Evolutionary conservation across 2,329 filamentous ascomycete genomes (phyloP), one percentile per base, ranked within the genome.

Genomic region (Pezicula carpinea): DNA sequence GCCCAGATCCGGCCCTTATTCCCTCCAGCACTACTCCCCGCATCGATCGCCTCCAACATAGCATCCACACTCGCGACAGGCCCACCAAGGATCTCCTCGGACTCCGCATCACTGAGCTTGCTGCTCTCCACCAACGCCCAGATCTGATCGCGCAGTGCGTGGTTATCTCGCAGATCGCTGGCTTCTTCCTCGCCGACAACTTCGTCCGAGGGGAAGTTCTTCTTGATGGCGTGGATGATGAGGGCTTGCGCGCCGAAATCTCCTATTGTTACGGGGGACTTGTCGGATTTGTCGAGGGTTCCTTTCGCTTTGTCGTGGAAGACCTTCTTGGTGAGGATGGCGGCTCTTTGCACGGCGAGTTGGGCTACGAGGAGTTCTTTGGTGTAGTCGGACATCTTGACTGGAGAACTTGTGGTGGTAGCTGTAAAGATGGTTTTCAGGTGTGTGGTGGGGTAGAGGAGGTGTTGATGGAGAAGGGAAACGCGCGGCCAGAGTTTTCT

Each of bases 211-310:
- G 93, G 93, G 73, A 99, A 99, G 69, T 87, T 89, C 69, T 88
- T 81, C 69, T 85, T 84, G 57, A 99, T 84, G 22, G 92, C 92
- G 48, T 84, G 79, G 63, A 97, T 96, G 69, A 99, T 96, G 56
- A 99, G 81, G 26, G 93, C 91, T 73, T 99, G 93, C 32, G 93
- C 95, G 63, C 93, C 93, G 67, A 96, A 97, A 72, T 99, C 93
- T 66, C 92, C 93, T 60, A 97, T 93, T 15, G 93, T 99, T 60
- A 99, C 93, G 55, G 93, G 93, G 8, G 91, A 96, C 65, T 89
- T 89, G 76, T 99, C 93, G 68, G 89, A 85, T 74, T 99, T 99
- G 66, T 85, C 87, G 43, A 96, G 77, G 39, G 93, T 96, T 59
- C 92, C 92, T 73, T 97, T 97, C 60, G 89, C 86, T 69, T 92